These are phyloP conservation scores for Xylariaceae sp. DNA, from an alignment of 2,329 filamentous ascomycete genomes.

Conservation along the genomic window DNA sequence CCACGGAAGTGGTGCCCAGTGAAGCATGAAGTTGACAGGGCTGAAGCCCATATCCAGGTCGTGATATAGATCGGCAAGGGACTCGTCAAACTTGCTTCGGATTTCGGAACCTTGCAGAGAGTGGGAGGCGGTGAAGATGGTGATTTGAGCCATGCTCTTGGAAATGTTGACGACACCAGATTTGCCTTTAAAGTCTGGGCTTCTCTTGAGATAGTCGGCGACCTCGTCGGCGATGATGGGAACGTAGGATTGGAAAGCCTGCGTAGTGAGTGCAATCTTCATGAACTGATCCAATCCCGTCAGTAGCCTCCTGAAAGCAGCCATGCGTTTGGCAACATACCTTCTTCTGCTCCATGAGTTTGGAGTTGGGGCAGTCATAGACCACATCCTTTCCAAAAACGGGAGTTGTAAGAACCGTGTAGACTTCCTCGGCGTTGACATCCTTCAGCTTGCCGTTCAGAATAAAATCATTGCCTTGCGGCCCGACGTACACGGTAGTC, in stretches of 20 bases:
- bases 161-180: slow-evolving; percentile 69
- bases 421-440: slow-evolving; percentile 86
- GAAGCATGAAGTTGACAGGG: slow-evolving; percentile 84
- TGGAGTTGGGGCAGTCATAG: slow-evolving; percentile 86
- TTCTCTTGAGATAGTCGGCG: slow-evolving; percentile 66
- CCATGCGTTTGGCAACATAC: slow-evolving; percentile 39
- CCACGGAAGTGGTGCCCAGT: slow-evolving; percentile 85
- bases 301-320: neutral
- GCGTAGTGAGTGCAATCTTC: slow-evolving; percentile 74
- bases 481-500: slow-evolving; percentile 80
- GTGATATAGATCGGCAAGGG: slow-evolving; percentile 79
- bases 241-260: slow-evolving; percentile 72
- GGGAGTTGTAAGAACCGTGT: slow-evolving; percentile 68
- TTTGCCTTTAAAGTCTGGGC: slow-evolving; percentile 61
- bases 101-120: slow-evolving; percentile 82
- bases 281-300: slow-evolving; percentile 54
- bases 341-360: slow-evolving; percentile 96
- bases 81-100: slow-evolving; percentile 73
- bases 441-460: slow-evolving; percentile 88
- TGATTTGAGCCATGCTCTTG: slow-evolving; percentile 77
- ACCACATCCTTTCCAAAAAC: slow-evolving; percentile 83
- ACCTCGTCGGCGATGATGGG: slow-evolving; percentile 74
- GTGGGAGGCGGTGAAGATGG: slow-evolving; percentile 84
- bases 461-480: slow-evolving; percentile 84
- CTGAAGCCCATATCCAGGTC: slow-evolving; percentile 88